These are phyloP conservation scores for Umbelopsis sp. DNA, from an alignment of 371 early-diverging fungal species.

Conservation along the genomic window DNA sequence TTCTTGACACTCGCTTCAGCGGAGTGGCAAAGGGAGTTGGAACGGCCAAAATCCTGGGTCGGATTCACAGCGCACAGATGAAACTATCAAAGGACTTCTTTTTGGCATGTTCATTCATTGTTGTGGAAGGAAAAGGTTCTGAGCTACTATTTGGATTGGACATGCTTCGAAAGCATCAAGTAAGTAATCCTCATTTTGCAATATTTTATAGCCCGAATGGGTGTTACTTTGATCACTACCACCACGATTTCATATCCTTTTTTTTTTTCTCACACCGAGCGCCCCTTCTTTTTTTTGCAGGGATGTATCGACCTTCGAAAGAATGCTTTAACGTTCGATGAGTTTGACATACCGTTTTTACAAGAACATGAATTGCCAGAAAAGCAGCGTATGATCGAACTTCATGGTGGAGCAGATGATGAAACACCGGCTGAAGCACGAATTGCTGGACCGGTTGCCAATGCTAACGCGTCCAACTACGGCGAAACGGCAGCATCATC, in stretches of 20 bases:
- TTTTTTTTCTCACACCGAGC: background rate
- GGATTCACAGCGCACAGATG: conserved; percentile 90
- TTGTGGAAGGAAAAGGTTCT: conserved; percentile 92
- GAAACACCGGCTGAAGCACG: conserved; percentile 45
- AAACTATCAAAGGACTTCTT: conserved; percentile 71
- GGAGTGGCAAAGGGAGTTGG: conserved; percentile 97
- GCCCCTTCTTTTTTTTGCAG: conserved; percentile 30
- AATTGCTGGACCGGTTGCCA: conserved; percentile 34
- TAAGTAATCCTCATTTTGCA: conserved; percentile 9
- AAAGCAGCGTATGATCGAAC: conserved; percentile 56
- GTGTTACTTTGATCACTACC: no score
- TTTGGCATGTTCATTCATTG: conserved; percentile 88
- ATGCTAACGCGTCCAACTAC: conserved; percentile 38
- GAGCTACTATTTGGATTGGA: conserved; percentile 95
- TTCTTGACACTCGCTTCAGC: conserved; percentile 87
- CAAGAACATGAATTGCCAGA: conserved; percentile 91
- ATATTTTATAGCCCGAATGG: no score
- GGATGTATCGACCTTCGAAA: conserved; percentile 89
- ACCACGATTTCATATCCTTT: no score
- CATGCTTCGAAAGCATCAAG: conserved; percentile 86
- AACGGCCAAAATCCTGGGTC: conserved; percentile 92
- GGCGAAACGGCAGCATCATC: conserved; percentile 28
- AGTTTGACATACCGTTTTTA: conserved; percentile 84
- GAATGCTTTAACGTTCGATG: conserved; percentile 81
- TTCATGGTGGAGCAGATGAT: conserved; percentile 47